phyloP scores from a whole-genome alignment of 495 filamentous ascomycete genomes.

The Xylaria telfairii region DNA sequence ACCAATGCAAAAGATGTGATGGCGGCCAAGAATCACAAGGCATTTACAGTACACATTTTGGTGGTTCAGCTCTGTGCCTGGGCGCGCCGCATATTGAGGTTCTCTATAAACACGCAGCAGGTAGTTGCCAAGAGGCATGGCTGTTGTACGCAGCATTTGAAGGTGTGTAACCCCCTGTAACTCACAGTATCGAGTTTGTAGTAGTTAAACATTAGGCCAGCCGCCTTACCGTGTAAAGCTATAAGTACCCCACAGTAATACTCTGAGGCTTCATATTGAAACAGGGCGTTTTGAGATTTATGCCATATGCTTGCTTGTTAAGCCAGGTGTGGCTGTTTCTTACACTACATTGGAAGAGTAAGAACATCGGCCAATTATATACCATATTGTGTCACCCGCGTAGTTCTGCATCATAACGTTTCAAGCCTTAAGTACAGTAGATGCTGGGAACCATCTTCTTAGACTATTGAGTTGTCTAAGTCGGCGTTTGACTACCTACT shows the following conservation, averaged over 20 bases:
- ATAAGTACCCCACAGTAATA: neutral
- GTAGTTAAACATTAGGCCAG: too few relatives aligned
- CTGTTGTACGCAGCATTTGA: neutral
- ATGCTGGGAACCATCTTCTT: slow-evolving; percentile 1
- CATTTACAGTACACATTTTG: too few relatives aligned
- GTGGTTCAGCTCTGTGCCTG: slow-evolving; percentile 11
- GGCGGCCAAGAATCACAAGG: slow-evolving; percentile 8
- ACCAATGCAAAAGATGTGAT: slow-evolving; percentile 11
- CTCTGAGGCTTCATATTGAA: neutral
- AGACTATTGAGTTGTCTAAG: neutral
- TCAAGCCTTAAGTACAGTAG: neutral
- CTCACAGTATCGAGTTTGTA: neutral
- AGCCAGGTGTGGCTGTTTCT: neutral
- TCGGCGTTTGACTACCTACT: neutral
- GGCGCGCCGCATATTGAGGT: neutral
- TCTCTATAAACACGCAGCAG: neutral
- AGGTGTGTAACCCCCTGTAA: neutral
- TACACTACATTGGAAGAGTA: neutral
- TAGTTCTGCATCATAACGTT: neutral
- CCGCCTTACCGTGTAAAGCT: neutral
- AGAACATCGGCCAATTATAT: neutral
- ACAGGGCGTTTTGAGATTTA: neutral
- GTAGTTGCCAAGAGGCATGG: neutral
- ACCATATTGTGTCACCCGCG: neutral
- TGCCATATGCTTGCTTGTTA: slow-evolving; percentile 1